Percentiles rank a stretch among this genome's conserved stretches.
Conservation (phyloP, 2,329 filamentous ascomycete genomes). For the Clonostachys solani region DNA sequence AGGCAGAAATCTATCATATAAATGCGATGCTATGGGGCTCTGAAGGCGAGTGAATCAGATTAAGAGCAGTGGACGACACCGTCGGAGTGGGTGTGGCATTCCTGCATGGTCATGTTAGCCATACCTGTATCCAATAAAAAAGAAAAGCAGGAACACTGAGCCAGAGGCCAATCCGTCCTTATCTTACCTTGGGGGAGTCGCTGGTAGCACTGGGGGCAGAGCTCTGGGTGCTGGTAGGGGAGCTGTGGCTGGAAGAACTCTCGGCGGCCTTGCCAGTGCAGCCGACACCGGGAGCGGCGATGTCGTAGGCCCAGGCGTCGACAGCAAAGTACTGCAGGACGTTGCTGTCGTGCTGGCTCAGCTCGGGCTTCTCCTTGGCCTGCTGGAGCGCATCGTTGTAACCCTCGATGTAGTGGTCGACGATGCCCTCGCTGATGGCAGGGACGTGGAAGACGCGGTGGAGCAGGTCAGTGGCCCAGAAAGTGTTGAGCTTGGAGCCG, state of each 20-base stretch:
- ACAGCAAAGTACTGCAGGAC: conserved; percentile 66
- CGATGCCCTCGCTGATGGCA: conserved; percentile 50
- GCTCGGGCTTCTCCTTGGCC: conserved; percentile 39
- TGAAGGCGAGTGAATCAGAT: neutral
- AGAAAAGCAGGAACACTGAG: too few relatives aligned
- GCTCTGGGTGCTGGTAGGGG: conserved; percentile 6
- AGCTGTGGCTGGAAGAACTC: neutral
- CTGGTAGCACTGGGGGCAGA: conserved; percentile 5
- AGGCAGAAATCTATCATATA: too few relatives aligned
- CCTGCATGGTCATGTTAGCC: conserved; percentile 56
- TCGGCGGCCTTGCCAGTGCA: conserved; percentile 43
- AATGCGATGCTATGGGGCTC: too few relatives aligned
- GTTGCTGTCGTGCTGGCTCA: conserved; percentile 53
- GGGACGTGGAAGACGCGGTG: conserved; percentile 64
- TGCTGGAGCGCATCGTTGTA: conserved; percentile 51
- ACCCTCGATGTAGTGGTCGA: conserved; percentile 59
- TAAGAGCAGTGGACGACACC: conserved; percentile 27
- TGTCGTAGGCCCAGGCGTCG: conserved; percentile 62
- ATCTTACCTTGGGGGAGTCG: conserved; percentile 34
- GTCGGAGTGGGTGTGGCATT: conserved; percentile 34
- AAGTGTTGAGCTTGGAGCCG: conserved; percentile 49
- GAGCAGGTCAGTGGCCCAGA: conserved; percentile 63
- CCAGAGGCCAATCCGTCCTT: conserved; percentile 11
- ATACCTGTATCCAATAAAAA: conserved; percentile 25
- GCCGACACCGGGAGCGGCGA: conserved; percentile 58